Evolutionary conservation across 2,329 filamentous ascomycete genomes (phyloP).

Genomic region (Sordariomycetes sp.): DNA sequence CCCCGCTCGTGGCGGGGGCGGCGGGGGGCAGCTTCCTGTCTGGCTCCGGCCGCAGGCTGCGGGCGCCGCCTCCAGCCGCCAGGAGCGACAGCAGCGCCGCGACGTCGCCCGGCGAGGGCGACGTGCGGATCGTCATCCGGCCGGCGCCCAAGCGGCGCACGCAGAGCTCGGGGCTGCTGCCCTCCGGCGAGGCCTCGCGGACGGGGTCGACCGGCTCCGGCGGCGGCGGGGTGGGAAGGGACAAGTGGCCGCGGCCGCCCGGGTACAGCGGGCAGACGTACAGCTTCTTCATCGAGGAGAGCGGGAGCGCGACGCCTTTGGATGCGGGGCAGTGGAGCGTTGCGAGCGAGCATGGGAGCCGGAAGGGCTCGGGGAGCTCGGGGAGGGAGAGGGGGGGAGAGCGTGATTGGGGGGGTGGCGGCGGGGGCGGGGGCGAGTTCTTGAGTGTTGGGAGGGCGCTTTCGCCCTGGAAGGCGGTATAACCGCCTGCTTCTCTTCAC

Average conservation of each 20-base stretch:
- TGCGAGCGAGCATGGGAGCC: slow-evolving; percentile 14
- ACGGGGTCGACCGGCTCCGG: background rate
- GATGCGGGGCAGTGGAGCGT: slow-evolving; percentile 16
- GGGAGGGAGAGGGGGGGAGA: background rate
- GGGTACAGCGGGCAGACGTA: slow-evolving; percentile 13
- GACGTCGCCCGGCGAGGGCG: slow-evolving; percentile 11
- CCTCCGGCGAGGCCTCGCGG: background rate
- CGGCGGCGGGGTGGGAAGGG: slow-evolving; percentile 3
- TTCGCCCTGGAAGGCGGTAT: slow-evolving; percentile 5
- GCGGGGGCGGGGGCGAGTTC: background rate
- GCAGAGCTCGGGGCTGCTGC: slow-evolving; percentile 5
- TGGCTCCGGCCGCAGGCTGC: background rate
- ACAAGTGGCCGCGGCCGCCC: slow-evolving; percentile 17
- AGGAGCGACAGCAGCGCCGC: slow-evolving; percentile 1
- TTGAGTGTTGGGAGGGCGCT: slow-evolving; percentile 3
- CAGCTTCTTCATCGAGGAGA: slow-evolving; percentile 15
- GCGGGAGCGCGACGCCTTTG: slow-evolving; percentile 10
- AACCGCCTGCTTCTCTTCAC: background rate
- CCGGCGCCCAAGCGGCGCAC: slow-evolving; percentile 11
- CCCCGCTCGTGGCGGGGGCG: background rate
- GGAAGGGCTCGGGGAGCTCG: background rate
- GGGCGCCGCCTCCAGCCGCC: background rate
- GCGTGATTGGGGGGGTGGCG: background rate
- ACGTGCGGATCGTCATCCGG: slow-evolving; percentile 20
- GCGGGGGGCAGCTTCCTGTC: slow-evolving; percentile 1